These are phyloP conservation scores for Breviolum minutum DNA, from an alignment of 73 alveolate species.

Conservation along the genomic window DNA sequence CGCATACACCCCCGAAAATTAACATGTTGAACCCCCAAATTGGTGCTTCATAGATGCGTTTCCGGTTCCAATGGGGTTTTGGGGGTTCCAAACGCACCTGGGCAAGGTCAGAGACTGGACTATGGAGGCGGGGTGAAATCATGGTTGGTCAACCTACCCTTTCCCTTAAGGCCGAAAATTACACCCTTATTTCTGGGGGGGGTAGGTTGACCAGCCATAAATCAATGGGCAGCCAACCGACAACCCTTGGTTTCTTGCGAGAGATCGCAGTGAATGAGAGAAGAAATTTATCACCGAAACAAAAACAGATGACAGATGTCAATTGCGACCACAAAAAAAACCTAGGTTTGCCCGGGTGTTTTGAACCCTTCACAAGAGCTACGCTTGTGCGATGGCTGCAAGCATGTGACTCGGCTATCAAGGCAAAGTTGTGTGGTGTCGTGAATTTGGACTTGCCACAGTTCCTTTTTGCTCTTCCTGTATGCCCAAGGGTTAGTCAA, in stretches of 20 bases:
- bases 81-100: neutral
- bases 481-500: neutral
- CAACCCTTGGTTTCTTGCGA: neutral
- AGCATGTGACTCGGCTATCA: slow-evolving; percentile 32
- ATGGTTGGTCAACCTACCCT: too few species aligned
- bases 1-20: too few species aligned
- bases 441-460: neutral
- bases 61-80: too few species aligned
- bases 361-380: slow-evolving; percentile 20
- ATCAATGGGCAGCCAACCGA: neutral
- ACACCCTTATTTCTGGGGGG: neutral
- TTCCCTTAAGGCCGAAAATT: too few species aligned
- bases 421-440: neutral
- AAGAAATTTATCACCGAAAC: neutral
- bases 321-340: neutral
- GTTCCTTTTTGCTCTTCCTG: neutral
- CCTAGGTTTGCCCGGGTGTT: slow-evolving; percentile 46
- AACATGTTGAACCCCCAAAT: neutral
- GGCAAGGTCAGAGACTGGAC: slow-evolving; percentile 12
- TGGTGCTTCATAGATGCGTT: neutral
- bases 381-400: slow-evolving; percentile 83
- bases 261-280: neutral
- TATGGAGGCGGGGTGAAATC: neutral
- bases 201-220: too few species aligned
- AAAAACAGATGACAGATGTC: neutral